Conservation (phyloP, 306 rosid genomes). For the Spatholobus suberectus region DNA sequence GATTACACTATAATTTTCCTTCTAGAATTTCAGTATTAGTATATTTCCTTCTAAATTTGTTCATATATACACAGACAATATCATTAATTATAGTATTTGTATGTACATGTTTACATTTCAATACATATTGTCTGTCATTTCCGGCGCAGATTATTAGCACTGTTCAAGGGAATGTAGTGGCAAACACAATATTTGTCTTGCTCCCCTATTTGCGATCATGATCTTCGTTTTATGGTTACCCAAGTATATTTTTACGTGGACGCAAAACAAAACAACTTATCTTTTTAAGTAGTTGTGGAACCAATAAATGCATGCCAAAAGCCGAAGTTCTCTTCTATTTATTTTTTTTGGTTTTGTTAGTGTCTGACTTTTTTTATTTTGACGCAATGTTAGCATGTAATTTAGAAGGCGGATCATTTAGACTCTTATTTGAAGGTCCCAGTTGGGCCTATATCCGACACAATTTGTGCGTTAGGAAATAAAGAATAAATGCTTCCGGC, state of each 20-base stretch:
- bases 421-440: not conserved
- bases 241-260: slow-evolving; percentile 14
- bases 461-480: not conserved
- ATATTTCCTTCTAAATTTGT: not conserved
- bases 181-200: slow-evolving; percentile 25
- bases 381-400: not conserved
- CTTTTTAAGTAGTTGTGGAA: not conserved
- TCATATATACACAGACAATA: too few relatives aligned
- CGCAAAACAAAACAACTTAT: not conserved
- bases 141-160: not conserved
- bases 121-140: not conserved
- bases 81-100: too few relatives aligned
- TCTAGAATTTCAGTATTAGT: not conserved
- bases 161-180: not conserved
- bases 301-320: not conserved
- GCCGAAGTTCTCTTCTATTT: not conserved
- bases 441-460: not conserved
- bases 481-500: not conserved
- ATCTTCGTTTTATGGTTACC: slow-evolving; percentile 13
- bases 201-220: slow-evolving; percentile 21
- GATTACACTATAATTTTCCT: not conserved
- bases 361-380: not conserved
- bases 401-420: not conserved
- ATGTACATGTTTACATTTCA: not conserved
- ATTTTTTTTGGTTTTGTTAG: not conserved